Evolutionary conservation across 1,284 basidiomycete genomes (phyloP).

Genomic region (Pseudozyma pruni): DNA sequence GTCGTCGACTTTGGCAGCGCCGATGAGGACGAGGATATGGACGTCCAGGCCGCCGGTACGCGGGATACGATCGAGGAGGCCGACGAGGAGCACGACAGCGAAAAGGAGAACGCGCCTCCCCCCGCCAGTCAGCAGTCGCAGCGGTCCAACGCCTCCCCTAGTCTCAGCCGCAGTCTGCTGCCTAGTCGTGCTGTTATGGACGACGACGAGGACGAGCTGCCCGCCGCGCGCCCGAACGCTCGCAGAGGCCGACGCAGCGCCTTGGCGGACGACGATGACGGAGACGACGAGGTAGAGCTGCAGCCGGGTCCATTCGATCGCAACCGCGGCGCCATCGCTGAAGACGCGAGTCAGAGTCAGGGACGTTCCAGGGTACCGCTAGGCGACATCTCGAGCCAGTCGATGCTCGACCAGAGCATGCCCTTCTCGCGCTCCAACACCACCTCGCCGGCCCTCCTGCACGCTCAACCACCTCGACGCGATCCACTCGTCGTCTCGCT

Average conservation of each 20-base stretch:
- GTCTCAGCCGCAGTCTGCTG: constrained; percentile 10
- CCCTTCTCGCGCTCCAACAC: constrained; percentile 31
- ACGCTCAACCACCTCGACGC: constrained; percentile 16
- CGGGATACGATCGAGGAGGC: constrained; percentile 26
- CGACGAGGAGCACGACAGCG: constrained; percentile 46
- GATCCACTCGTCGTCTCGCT: constrained; percentile 23
- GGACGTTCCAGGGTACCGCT: constrained; percentile 22
- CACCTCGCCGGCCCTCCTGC: constrained; percentile 27
- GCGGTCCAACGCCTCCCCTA: constrained; percentile 22
- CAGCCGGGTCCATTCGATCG: constrained; percentile 32
- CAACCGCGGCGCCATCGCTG: constrained; percentile 7
- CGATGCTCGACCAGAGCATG: constrained; percentile 35
- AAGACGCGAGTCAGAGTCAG: constrained; percentile 11
- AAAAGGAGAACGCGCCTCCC: constrained; percentile 59
- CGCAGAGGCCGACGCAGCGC: constrained; percentile 30
- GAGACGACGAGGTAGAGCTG: constrained; percentile 27
- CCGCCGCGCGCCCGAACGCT: constrained; percentile 18
- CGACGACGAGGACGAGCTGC: constrained; percentile 47
- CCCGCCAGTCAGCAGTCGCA: constrained; percentile 35
- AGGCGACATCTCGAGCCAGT: constrained; percentile 42
- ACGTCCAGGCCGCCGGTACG: constrained; percentile 3
- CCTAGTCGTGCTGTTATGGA: constrained; percentile 43
- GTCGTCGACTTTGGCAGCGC: constrained; percentile 26
- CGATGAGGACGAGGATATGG: constrained; percentile 18
- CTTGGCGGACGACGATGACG: constrained; percentile 46